phyloP scores from a whole-genome alignment of 805 yeast species.

The Candida vaughaniae region DNA sequence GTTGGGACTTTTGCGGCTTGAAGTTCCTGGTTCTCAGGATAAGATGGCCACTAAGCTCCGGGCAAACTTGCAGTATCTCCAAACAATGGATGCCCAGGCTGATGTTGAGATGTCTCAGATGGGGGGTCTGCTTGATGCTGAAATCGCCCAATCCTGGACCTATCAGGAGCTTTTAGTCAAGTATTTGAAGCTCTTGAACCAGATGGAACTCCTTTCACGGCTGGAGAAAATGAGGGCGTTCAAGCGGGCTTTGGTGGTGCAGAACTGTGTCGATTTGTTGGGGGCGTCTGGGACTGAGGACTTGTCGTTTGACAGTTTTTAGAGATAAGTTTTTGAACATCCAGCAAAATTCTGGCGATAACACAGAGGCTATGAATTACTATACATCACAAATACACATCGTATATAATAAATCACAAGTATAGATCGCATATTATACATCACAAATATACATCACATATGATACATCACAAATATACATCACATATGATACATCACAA shows the following conservation, averaged over 20 bases:
- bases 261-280: conserved; percentile 9
- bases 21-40: background rate
- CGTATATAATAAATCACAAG: too few relatives aligned
- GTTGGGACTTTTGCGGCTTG: background rate
- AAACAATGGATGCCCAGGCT: too few relatives aligned
- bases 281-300: background rate
- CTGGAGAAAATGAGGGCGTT: conserved; percentile 3
- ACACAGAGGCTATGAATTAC: too few relatives aligned
- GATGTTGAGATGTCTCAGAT: too few relatives aligned
- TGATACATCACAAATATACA: too few relatives aligned
- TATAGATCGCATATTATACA: too few relatives aligned
- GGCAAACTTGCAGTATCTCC: background rate
- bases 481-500: too few relatives aligned
- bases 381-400: too few relatives aligned
- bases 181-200: conserved; percentile 9
- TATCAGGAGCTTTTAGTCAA: conserved; percentile 1
- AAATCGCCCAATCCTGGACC: too few relatives aligned
- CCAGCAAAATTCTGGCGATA: too few relatives aligned
- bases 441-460: too few relatives aligned
- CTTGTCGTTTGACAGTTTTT: conserved; percentile 3
- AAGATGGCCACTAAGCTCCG: background rate
- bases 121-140: too few relatives aligned
- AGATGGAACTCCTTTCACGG: conserved; percentile 6
- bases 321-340: background rate
- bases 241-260: conserved; percentile 6